Conservation (phyloP, 2,329 filamentous ascomycete species). For the Balansia obtecta region DNA sequence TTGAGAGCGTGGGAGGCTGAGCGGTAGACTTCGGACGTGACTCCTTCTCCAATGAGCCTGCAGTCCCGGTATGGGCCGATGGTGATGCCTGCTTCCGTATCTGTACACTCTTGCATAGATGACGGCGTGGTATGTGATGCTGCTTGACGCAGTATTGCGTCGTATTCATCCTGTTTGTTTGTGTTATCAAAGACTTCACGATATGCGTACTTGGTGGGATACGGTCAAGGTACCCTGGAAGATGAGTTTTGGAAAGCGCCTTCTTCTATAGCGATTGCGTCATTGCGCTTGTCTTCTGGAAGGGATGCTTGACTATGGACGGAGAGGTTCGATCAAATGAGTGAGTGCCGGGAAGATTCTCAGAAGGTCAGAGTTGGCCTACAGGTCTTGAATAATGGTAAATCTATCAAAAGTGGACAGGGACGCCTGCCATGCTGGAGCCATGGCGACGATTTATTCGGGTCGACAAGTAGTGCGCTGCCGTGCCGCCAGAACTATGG, state of each 20-base stretch:
- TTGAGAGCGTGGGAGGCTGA: slow-evolving; percentile 60
- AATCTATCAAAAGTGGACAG: slow-evolving; percentile 49
- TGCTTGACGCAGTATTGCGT: slow-evolving; percentile 20
- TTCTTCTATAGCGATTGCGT: slow-evolving; percentile 55
- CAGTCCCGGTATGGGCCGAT: slow-evolving; percentile 45
- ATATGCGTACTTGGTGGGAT: not conserved
- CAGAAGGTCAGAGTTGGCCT: slow-evolving; percentile 7
- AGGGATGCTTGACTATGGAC: slow-evolving; percentile 19
- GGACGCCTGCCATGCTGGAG: slow-evolving; percentile 28
- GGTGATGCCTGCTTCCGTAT: slow-evolving; percentile 20
- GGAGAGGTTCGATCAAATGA: not conserved
- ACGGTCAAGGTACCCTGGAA: slow-evolving; percentile 33
- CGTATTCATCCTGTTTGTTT: slow-evolving; percentile 44
- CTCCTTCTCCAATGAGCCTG: slow-evolving; percentile 47
- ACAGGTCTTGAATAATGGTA: slow-evolving; percentile 44
- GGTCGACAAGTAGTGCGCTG: no score
- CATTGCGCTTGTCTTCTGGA: slow-evolving; percentile 16
- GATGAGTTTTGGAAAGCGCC: slow-evolving; percentile 45
- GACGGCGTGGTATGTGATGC: not conserved
- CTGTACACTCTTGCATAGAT: not conserved
- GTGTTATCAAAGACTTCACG: not conserved
- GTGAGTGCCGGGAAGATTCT: not conserved
- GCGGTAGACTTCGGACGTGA: slow-evolving; percentile 77
- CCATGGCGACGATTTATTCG: not conserved
- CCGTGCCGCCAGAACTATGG: no score